A percentile compares a stretch with the other conserved stretches of the same genome.
Evolutionary conservation across 1,284 basidiomycete genomes (phyloP).

Genomic region (Cutaneotrichosporon mucoides): DNA sequence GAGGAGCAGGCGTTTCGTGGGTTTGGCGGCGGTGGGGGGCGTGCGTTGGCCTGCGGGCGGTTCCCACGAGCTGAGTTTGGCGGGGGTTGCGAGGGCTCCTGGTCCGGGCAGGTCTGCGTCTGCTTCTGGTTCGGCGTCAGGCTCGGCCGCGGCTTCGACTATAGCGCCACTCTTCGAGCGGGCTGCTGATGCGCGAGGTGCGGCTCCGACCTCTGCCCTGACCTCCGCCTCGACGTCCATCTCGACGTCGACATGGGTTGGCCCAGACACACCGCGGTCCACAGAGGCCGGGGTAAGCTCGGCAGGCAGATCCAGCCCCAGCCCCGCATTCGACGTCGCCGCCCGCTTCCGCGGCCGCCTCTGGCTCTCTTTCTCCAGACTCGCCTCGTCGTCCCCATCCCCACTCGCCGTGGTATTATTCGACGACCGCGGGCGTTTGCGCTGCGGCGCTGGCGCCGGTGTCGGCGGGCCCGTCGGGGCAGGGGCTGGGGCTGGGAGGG

Average conservation of each 20-base stretch:
- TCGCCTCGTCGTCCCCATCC: slow-evolving; percentile 10
- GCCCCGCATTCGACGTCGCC: neutral
- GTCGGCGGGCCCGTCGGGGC: neutral
- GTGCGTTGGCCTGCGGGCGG: neutral
- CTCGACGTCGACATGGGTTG: too few relatives aligned
- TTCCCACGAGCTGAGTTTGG: neutral
- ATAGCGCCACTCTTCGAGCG: too few relatives aligned
- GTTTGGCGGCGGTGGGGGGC: neutral
- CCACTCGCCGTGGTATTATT: neutral
- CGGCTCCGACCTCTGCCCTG: too few relatives aligned
- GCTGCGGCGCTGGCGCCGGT: neutral
- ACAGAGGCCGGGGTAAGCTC: too few relatives aligned
- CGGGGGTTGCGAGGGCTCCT: too few relatives aligned
- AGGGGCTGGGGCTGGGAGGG: neutral
- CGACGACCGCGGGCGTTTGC: slow-evolving; percentile 4
- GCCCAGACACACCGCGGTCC: too few relatives aligned
- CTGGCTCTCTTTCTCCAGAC: neutral
- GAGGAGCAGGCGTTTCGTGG: neutral
- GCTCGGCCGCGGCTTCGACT: too few relatives aligned
- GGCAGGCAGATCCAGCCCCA: too few relatives aligned
- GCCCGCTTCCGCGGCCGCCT: neutral
- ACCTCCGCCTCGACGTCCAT: too few relatives aligned
- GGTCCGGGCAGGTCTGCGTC: too few relatives aligned
- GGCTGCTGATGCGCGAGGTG: too few relatives aligned
- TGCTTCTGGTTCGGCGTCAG: too few relatives aligned